Evolutionary conservation across 257 asterid genomes (phyloP), one percentile per base, ranked within the genome.

Genomic region (Solanum gracilifrons): DNA sequence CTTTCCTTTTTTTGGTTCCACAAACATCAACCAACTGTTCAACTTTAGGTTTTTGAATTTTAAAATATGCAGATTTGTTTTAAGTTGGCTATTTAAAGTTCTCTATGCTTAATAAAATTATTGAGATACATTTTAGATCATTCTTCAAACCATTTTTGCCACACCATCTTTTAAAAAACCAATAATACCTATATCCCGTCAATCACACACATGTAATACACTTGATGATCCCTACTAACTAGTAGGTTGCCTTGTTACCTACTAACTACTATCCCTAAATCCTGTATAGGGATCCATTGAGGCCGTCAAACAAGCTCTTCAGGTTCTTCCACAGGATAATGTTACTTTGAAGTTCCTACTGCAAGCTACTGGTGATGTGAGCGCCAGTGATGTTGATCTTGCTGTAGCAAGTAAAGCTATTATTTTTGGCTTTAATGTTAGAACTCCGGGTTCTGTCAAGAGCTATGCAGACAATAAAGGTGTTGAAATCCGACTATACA

Each of bases 301-400:
- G 92, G 99, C 99, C 15, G 87, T 97, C 83, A 93, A 93, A 87
- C 98, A 95, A 93, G 99, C 99, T 84, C 96, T 97, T 80, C 98
- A 92, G 88, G 96, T 92, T 86, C 99, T 97, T 91, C 99, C 99
- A 68, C 99, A 94, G 90, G 92, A 89, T 86, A 97, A 97, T 90
- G 94, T 97, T 83, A 97, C 98, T 90, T 90, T 96, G 91, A 97
- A 97, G 93, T 97, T 97, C 93, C 93, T 97, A 55, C 89, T 95
- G 91, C 98, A 95, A 93, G 98, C 95, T 85, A 92, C 95, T 85
- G 99, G 99, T 86, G 99, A 97, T 87, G 98, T 97, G 87, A 95
- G 66, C 91, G 55, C 92, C 66, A 96, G 99, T 86, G 99, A 97
- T 85, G 92, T 97, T 84, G 99, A 97, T 94, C 98, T 97, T 89